A percentile compares a stretch with the other conserved stretches of the same genome.
Evolutionary conservation across 1,284 basidiomycete species (phyloP).

Genomic region (Tilletia setariae): DNA sequence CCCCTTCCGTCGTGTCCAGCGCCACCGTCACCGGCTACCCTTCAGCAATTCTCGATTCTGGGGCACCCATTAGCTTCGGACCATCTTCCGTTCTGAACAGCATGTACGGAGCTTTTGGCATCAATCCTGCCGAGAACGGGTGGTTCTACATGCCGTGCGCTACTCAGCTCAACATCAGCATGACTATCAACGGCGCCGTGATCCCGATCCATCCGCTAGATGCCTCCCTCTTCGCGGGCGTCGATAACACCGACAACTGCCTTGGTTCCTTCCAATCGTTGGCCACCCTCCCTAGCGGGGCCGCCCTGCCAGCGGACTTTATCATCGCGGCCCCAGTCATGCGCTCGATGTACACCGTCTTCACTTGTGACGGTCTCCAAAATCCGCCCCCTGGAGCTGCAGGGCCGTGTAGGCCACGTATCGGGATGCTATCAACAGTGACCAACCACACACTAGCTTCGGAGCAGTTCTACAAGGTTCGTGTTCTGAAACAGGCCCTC

Average conservation of each 20-base stretch:
- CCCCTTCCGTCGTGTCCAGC: not conserved
- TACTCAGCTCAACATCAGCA: conserved; percentile 38
- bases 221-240: conserved; percentile 28
- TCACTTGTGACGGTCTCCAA: conserved; percentile 36
- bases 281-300: conserved; percentile 25
- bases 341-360: conserved; percentile 44
- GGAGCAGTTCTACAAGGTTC: conserved; percentile 40
- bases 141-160: conserved; percentile 46
- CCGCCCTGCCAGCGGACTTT: conserved; percentile 38
- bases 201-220: conserved; percentile 48
- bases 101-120: conserved; percentile 44
- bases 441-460: conserved; percentile 31
- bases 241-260: conserved; percentile 29
- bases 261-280: conserved; percentile 46
- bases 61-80: conserved; percentile 37
- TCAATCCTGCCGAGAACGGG: conserved; percentile 37
- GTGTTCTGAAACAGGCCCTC: conserved; percentile 39
- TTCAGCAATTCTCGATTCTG: conserved; percentile 38
- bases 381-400: conserved; percentile 22
- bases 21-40: conserved; percentile 19
- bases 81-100: conserved; percentile 36
- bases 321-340: conserved; percentile 43
- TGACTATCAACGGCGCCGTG: conserved; percentile 27
- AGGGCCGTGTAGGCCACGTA: conserved; percentile 31
- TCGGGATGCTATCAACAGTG: conserved; percentile 39